A percentile compares a stretch with the other conserved stretches of the same genome.
Conservation (phyloP, 768 basidiomycete species). For the Pleurotus djamor region DNA sequence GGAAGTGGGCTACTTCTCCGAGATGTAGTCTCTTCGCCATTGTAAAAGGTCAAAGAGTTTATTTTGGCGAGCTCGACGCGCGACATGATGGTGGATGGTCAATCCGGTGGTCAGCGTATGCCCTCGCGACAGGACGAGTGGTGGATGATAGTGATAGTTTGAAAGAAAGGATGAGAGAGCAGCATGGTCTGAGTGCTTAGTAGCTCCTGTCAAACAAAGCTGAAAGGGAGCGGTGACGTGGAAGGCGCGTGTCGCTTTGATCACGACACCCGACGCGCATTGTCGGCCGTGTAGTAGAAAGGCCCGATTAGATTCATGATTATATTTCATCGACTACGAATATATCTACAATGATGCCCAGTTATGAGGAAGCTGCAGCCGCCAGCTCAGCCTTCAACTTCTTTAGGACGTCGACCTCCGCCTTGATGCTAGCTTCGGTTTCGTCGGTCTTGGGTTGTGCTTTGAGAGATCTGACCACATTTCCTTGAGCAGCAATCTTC, state of each 20-base stretch:
- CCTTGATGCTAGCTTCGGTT: slow-evolving; percentile 58
- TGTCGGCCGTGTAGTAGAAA: background rate
- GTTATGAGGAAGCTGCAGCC: slow-evolving; percentile 15
- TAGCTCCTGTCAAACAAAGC: background rate
- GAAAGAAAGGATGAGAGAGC: background rate
- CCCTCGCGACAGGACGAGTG: background rate
- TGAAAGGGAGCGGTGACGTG: slow-evolving; percentile 23
- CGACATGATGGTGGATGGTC: slow-evolving; percentile 46
- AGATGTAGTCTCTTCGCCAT: slow-evolving; percentile 58
- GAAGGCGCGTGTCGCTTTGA: slow-evolving; percentile 23
- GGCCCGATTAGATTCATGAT: background rate
- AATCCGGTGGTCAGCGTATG: too few relatives aligned
- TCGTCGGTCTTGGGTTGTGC: slow-evolving; percentile 57
- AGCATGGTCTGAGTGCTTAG: slow-evolving; percentile 6
- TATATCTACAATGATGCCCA: background rate
- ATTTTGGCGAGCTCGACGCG: slow-evolving; percentile 73
- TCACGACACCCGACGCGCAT: background rate
- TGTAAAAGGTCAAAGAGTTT: slow-evolving; percentile 76
- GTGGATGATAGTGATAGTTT: background rate
- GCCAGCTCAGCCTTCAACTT: slow-evolving; percentile 57
- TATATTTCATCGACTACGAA: background rate
- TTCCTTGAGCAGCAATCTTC: slow-evolving; percentile 75
- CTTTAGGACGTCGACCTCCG: slow-evolving; percentile 64
- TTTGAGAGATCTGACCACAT: slow-evolving; percentile 71
- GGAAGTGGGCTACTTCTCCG: slow-evolving; percentile 68